Percentiles rank a stretch among this genome's conserved stretches.
phyloP scores from a whole-genome alignment of 306 rosid genomes.

The Delonix regia region DNA sequence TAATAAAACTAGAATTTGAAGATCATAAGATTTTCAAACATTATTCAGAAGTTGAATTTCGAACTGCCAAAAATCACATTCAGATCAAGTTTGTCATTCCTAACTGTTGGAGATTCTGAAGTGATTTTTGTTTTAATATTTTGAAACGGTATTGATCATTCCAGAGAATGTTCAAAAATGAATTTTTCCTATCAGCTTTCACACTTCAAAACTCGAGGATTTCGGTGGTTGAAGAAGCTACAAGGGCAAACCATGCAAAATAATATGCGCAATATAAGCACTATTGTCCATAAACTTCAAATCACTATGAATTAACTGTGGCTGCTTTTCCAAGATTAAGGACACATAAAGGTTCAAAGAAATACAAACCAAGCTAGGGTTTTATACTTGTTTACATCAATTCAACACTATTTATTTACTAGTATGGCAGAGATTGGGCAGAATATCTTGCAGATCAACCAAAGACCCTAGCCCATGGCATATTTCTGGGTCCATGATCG shows the following conservation, averaged over 20 bases:
- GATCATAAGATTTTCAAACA: too few species aligned
- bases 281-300: background rate
- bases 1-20: too few species aligned
- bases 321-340: background rate
- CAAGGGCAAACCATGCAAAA: background rate
- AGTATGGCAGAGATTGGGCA: slow-evolving; percentile 23
- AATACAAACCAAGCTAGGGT: slow-evolving; percentile 13
- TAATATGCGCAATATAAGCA: background rate
- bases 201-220: too few species aligned
- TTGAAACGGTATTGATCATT: too few species aligned
- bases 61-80: too few species aligned
- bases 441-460: slow-evolving; percentile 7
- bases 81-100: too few species aligned
- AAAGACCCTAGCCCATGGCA: slow-evolving; percentile 58
- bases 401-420: slow-evolving; percentile 51
- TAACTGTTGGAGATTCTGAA: too few species aligned
- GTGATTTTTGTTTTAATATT: too few species aligned
- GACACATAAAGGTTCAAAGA: background rate
- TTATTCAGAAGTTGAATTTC: too few species aligned
- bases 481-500: slow-evolving; percentile 72
- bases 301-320: background rate
- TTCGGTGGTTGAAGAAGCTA: too few species aligned
- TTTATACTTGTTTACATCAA: slow-evolving; percentile 13
- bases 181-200: too few species aligned
- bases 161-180: too few species aligned